Conservation (phyloP, 1,284 basidiomycete species). For the Trametes versicolor region DNA sequence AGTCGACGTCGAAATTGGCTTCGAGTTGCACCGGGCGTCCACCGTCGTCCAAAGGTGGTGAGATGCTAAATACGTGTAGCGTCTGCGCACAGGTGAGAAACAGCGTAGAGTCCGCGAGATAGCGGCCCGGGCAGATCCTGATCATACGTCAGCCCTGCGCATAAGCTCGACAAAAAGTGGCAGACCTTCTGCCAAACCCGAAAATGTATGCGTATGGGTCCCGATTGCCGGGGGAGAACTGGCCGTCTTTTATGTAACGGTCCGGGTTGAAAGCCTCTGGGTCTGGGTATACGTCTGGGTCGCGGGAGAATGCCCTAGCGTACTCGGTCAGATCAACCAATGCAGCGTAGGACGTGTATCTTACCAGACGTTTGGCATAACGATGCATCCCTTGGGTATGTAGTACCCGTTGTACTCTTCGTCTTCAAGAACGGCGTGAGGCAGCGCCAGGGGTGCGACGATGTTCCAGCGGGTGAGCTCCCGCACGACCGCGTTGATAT, state of each 20-base stretch:
- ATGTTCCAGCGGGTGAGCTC: constrained; percentile 46
- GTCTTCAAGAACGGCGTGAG: constrained; percentile 18
- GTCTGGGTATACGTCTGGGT: constrained; percentile 29
- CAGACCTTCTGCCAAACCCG: constrained; percentile 29
- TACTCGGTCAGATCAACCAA: neutral
- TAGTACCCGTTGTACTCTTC: constrained; percentile 25
- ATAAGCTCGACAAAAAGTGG: no score
- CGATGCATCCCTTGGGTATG: constrained; percentile 17
- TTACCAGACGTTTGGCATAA: constrained; percentile 22
- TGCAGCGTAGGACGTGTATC: neutral
- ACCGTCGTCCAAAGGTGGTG: constrained; percentile 14
- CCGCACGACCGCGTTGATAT: constrained; percentile 43
- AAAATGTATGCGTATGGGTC: constrained; percentile 20
- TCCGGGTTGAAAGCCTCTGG: constrained; percentile 34
- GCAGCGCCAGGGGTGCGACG: constrained; percentile 27
- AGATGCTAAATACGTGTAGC: constrained; percentile 22
- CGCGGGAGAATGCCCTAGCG: constrained; percentile 29
- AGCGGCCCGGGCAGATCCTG: constrained; percentile 28
- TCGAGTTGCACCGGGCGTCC: constrained; percentile 9
- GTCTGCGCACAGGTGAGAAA: constrained; percentile 18
- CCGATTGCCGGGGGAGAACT: constrained; percentile 6
- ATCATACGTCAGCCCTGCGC: no score
- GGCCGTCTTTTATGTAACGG: constrained; percentile 32
- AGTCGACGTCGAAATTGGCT: constrained; percentile 2
- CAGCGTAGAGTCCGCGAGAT: constrained; percentile 26